phyloP scores from a whole-genome alignment of 768 basidiomycete species.

The Hypsizygus marmoreus region DNA sequence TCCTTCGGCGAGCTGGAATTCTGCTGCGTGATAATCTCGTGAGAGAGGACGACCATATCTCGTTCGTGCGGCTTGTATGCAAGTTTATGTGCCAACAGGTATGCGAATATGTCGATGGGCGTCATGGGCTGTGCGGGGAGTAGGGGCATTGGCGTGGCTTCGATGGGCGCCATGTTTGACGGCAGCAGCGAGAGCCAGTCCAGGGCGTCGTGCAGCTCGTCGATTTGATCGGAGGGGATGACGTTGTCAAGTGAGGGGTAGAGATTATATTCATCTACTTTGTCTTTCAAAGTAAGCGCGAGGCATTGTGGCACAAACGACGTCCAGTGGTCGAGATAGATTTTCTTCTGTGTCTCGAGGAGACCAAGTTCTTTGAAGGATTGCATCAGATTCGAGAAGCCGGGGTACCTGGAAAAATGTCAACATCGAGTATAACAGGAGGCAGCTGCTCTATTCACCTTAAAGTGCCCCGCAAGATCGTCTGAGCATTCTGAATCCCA shows the following conservation, averaged over 20 bases:
- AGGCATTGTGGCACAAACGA: conserved; percentile 33
- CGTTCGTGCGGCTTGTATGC: conserved; percentile 70
- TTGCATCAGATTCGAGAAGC: conserved; percentile 75
- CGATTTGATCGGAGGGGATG: conserved; percentile 22
- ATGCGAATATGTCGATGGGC: conserved; percentile 77
- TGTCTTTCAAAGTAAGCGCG: conserved; percentile 17
- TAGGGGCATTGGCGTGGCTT: conserved; percentile 33
- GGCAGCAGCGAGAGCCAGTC: conserved; percentile 47
- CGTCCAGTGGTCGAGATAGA: conserved; percentile 43
- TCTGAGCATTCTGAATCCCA: conserved; percentile 48
- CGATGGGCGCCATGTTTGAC: conserved; percentile 11
- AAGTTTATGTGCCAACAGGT: conserved; percentile 70
- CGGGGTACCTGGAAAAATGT: conserved; percentile 64
- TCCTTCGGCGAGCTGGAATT: conserved; percentile 34
- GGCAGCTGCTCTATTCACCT: conserved; percentile 43
- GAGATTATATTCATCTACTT: conserved; percentile 11
- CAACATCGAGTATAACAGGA: neutral
- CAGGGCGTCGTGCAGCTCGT: conserved; percentile 40
- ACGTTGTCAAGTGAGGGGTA: conserved; percentile 21
- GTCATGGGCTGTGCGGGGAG: conserved; percentile 43
- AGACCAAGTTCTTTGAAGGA: conserved; percentile 73
- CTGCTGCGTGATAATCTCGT: conserved; percentile 66
- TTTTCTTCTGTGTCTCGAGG: conserved; percentile 43
- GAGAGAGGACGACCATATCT: conserved; percentile 85
- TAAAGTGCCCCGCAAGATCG: conserved; percentile 83